Base-by-base conservation (phyloP, 139 green algal species). In the Coelastrella sp. region DNA sequence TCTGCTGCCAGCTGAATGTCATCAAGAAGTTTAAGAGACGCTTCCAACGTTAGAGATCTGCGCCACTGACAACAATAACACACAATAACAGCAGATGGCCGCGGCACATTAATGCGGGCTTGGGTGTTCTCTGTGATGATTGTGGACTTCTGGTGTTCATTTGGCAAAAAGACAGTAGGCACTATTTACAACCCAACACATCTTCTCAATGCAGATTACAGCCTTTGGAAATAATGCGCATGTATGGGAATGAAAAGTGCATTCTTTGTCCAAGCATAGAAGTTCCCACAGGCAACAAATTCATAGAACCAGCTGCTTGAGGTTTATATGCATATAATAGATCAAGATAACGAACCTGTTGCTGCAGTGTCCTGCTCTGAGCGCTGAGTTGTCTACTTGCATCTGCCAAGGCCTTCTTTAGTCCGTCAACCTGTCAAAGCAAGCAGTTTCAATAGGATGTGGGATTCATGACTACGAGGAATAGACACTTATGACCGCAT, bases 21-120 rank as follows among this genome's bases (percentile, higher is more conserved):
- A 35, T 85, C 79, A 81, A 97, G 89, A 81, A 97, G 90, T n/a
- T 82, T 60, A 25, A 93, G 81, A 21, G 89, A 94, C 25, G 91
- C 84, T 13, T 85, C 82, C 64, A 96, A 69, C 35, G 81, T 87
- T 19, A 93, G 41, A 63, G 90, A 89, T 17, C 91, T 91, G 45
- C 88, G 89, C 92, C 94, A 97, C 88, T 95, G 85, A 76, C 81
- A 75, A 60, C 45, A 53, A 53, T 53, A 53, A 53, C 11, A n/a
- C 45, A 63, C n/a, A 30, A 30, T 11, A 63, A 63, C n/a, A 6
- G n/a, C 9, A 63, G 11, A 6, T 63, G n/a, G 6, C 53, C 4
- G n/a, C 25, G 9, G 9, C 4, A 63, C n/a, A 63, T 6, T n/a
- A 4, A 30, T n/a, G 25, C 6, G n/a, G 4, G 45, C 53, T 30